These are phyloP conservation scores for Lachancea nothofagi DNA, from an alignment of 805 yeast genomes.

Conservation along the genomic window DNA sequence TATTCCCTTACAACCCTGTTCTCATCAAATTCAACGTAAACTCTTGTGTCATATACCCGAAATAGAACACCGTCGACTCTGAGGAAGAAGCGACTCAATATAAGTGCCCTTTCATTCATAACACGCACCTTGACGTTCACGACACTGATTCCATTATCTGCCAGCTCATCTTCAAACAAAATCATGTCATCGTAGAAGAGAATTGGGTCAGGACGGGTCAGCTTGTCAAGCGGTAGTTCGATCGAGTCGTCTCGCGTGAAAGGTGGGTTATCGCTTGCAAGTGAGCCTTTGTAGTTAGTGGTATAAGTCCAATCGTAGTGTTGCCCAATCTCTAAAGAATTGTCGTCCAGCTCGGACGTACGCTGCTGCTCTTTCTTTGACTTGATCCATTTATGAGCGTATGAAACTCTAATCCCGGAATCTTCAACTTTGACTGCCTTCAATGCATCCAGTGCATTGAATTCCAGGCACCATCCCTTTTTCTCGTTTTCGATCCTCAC, in stretches of 20 bases:
- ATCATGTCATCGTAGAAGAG: slow-evolving; percentile 84
- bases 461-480: slow-evolving; percentile 46
- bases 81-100: slow-evolving; percentile 72
- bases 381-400: slow-evolving; percentile 77
- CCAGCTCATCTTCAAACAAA: slow-evolving; percentile 89
- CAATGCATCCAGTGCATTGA: slow-evolving; percentile 70
- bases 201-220: slow-evolving; percentile 76
- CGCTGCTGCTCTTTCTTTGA: slow-evolving; percentile 34
- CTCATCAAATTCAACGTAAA: slow-evolving; percentile 61
- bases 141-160: slow-evolving; percentile 89
- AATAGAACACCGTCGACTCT: slow-evolving; percentile 88
- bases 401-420: slow-evolving; percentile 66
- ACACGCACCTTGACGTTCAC: slow-evolving; percentile 77
- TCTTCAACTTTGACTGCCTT: slow-evolving; percentile 47
- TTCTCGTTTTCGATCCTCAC: slow-evolving; percentile 45
- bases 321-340: slow-evolving; percentile 55
- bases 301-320: slow-evolving; percentile 98
- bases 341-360: slow-evolving; percentile 28
- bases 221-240: slow-evolving; percentile 62
- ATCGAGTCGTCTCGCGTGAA: slow-evolving; percentile 30
- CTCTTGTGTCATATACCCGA: slow-evolving; percentile 76
- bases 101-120: slow-evolving; percentile 72
- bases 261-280: slow-evolving; percentile 13
- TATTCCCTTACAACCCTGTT: slow-evolving; percentile 68
- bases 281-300: slow-evolving; percentile 65